A percentile compares a stretch with the other conserved stretches of the same genome.
Conservation (phyloP, 2,329 filamentous ascomycete genomes). For the Blastomyces parvus region DNA sequence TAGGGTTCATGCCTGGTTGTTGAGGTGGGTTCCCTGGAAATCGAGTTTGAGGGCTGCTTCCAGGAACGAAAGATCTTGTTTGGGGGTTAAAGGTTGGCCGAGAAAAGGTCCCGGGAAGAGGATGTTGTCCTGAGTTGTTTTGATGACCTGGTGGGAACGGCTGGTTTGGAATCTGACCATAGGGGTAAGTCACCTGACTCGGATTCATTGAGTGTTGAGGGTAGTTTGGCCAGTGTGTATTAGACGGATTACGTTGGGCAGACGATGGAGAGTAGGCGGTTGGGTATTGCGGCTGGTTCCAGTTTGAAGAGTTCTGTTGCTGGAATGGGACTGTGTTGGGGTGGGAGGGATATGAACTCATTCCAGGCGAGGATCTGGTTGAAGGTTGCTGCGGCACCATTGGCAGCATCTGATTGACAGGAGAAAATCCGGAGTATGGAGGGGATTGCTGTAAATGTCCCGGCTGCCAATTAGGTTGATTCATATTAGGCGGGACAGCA, state of each 20-base stretch:
- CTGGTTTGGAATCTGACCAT: slow-evolving; percentile 65
- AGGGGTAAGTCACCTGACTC: slow-evolving; percentile 55
- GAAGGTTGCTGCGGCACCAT: slow-evolving; percentile 30
- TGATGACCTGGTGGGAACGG: slow-evolving; percentile 49
- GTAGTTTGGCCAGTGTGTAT: slow-evolving; percentile 33
- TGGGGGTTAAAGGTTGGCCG: slow-evolving; percentile 87
- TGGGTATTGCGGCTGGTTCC: slow-evolving; percentile 28
- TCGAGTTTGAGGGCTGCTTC: slow-evolving; percentile 32
- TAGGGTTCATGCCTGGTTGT: slow-evolving; percentile 15
- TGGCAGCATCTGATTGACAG: slow-evolving; percentile 30
- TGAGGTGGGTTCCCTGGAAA: slow-evolving; percentile 25
- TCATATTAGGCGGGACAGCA: slow-evolving; percentile 28
- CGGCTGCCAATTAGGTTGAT: slow-evolving; percentile 29
- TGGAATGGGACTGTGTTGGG: slow-evolving; percentile 27
- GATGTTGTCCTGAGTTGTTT: slow-evolving; percentile 67
- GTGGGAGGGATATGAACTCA: slow-evolving; percentile 29
- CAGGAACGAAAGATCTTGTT: slow-evolving; percentile 82
- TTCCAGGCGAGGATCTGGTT: slow-evolving; percentile 29
- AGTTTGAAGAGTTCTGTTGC: slow-evolving; percentile 24
- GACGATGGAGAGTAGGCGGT: slow-evolving; percentile 19
- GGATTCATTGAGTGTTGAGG: slow-evolving; percentile 27
- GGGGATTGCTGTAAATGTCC: slow-evolving; percentile 27
- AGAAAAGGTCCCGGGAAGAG: slow-evolving; percentile 74
- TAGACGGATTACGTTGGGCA: slow-evolving; percentile 31
- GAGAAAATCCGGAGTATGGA: slow-evolving; percentile 30